Percentiles rank a stretch among this genome's conserved stretches.
Conservation (phyloP, 768 basidiomycete species). For the Boletellus ananas region DNA sequence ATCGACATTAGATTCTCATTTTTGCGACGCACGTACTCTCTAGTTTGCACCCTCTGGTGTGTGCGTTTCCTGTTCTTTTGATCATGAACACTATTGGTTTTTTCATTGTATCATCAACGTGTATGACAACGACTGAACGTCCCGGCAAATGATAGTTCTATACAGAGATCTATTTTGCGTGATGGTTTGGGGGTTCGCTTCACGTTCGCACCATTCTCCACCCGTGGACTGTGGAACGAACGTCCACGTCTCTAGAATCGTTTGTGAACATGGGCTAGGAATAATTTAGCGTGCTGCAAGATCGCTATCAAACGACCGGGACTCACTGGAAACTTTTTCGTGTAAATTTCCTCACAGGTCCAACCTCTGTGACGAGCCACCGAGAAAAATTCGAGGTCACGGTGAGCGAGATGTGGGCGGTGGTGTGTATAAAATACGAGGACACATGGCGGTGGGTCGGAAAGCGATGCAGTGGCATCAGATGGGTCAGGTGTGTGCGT, state of each 20-base stretch:
- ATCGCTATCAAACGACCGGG: background rate
- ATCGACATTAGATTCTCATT: background rate
- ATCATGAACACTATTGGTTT: too few species aligned
- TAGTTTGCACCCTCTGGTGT: background rate
- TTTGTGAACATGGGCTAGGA: slow-evolving; percentile 85
- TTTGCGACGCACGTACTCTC: background rate
- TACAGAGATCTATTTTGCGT: too few species aligned
- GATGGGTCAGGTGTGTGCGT: slow-evolving; percentile 19
- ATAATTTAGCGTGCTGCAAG: background rate
- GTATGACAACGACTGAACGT: background rate
- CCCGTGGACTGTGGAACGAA: slow-evolving; percentile 82
- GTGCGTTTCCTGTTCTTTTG: background rate
- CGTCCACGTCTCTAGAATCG: slow-evolving; percentile 72
- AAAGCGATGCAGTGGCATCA: slow-evolving; percentile 1
- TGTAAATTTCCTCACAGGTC: slow-evolving; percentile 67
- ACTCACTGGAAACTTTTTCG: slow-evolving; percentile 58
- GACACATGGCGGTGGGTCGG: slow-evolving; percentile 37
- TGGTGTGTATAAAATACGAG: slow-evolving; percentile 92
- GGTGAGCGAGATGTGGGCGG: slow-evolving; percentile 74
- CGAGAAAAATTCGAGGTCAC: slow-evolving; percentile 79
- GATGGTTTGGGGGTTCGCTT: too few species aligned
- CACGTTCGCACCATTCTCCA: slow-evolving; percentile 51
- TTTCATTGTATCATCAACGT: background rate
- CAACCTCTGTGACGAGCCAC: slow-evolving; percentile 63
- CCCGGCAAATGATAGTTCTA: too few species aligned